Evolutionary conservation across 176 grass and related monocot species (phyloP).

Genomic region (Thalia dealbata): DNA sequence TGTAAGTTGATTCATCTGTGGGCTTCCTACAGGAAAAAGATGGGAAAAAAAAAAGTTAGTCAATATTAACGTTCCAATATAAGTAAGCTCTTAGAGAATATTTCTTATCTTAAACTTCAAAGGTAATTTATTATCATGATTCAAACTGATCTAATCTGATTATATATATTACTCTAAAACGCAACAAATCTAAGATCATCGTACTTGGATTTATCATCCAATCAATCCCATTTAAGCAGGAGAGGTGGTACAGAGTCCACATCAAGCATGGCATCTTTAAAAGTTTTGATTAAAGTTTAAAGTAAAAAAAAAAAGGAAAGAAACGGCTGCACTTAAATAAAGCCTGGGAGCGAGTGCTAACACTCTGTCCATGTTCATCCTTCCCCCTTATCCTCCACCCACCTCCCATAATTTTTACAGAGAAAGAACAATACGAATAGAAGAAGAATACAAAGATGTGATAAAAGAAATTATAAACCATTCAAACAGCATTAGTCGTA

Average conservation of each 20-base stretch:
- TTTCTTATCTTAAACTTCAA: too few relatives aligned
- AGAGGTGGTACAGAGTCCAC: neutral
- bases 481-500: neutral
- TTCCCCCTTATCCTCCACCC: neutral
- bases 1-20: too few relatives aligned
- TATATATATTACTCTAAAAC: too few relatives aligned
- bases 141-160: too few relatives aligned
- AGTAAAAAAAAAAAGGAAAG: neutral
- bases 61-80: too few relatives aligned
- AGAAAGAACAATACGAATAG: neutral
- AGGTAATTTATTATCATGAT: too few relatives aligned
- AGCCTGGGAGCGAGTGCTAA: neutral
- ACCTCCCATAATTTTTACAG: neutral
- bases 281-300: neutral
- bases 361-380: neutral
- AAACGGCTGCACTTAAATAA: neutral
- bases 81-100: too few relatives aligned
- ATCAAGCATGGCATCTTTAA: neutral
- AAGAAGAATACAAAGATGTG: too few relatives aligned
- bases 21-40: too few relatives aligned
- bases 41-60: too few relatives aligned
- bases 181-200: neutral
- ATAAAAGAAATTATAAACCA: too few relatives aligned
- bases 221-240: neutral
- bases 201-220: neutral